Conservation (phyloP, 192 early-diverging fungal genomes). For the Backusella parvicylindrica region DNA sequence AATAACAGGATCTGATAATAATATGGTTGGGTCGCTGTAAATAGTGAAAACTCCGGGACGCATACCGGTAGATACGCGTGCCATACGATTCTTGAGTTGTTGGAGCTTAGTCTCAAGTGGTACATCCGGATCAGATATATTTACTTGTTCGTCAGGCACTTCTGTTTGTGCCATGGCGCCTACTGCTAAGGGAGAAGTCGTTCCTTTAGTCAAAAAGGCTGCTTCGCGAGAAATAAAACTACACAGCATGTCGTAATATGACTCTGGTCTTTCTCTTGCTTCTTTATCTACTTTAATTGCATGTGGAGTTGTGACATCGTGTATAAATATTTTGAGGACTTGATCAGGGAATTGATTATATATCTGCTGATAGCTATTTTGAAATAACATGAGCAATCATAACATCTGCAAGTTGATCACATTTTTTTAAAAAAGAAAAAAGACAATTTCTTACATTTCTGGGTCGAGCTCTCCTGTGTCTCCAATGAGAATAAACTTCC, state of each 20-base stretch:
- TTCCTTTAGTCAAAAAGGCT: not conserved
- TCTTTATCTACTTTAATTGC: constrained; percentile 19
- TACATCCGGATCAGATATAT: constrained; percentile 17
- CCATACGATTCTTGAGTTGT: constrained; percentile 23
- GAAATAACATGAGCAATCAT: not conserved
- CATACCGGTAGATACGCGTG: constrained; percentile 14
- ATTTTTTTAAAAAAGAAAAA: too few species aligned
- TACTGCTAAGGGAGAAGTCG: constrained; percentile 15
- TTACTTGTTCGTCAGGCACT: constrained; percentile 13
- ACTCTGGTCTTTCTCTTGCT: not conserved
- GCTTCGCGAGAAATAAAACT: constrained; percentile 16
- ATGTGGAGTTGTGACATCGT: constrained; percentile 35
- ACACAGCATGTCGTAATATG: constrained; percentile 7
- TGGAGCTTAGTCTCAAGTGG: constrained; percentile 15
- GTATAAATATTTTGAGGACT: constrained; percentile 36
- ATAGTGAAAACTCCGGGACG: constrained; percentile 27
- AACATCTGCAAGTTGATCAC: not conserved
- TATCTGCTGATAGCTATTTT: constrained; percentile 24
- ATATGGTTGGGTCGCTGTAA: constrained; percentile 2
- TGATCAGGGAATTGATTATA: constrained; percentile 33
- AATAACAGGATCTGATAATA: constrained; percentile 20
- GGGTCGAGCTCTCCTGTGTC: constrained; percentile 89
- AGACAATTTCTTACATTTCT: constrained; percentile 60
- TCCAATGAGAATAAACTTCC: constrained; percentile 87
- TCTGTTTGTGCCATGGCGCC: constrained; percentile 27